Evolutionary conservation across 768 basidiomycete species (phyloP), one percentile per base, ranked within the genome.

Genomic region (Termitomyces sp.): DNA sequence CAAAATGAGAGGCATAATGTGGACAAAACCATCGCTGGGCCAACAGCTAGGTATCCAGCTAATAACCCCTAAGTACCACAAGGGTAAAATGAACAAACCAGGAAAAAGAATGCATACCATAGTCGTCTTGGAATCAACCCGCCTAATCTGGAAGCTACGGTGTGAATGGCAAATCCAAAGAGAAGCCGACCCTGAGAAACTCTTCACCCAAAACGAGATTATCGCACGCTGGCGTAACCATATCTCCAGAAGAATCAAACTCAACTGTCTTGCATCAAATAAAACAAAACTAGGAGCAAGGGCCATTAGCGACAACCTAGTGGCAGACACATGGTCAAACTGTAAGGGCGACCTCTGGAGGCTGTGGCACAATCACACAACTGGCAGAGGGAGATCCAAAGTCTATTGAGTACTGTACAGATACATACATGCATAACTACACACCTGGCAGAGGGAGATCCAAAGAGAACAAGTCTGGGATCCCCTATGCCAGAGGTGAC

Each of bases 121-220:
- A 5, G 12, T 69, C 1, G 54, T 72, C 13, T 64, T 68, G 11
- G 69, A 73, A 54, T 62, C 67, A 1, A 60, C 68, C 2, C 56
- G 69, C 56, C 64, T 68, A 1, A 69, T 69, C 12, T 72, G 69
- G 70, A 59, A 53, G 22, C 20, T 66, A n/a, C 41, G 70, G 29
- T 67, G 65, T 40, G 57, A 65, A 32, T 60, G 66, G 58, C 56
- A 55, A 20, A 70, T 68, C 33, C 40, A 23, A 9, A 33, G 56
- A 13, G 62, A 58, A 15, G 50, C 52, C 3, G 40, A 60, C 27
- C 40, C 45, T 4, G 36, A 32, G 0, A 56, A 45, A 38, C 50
- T 54, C 3, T 50, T 12, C 7, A 49, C 59, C 5, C 33, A 56
- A 16, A 48, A 53, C 23, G 50, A 52, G 33, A 42, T 42, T 2